These are phyloP conservation scores for Wickerhamiella kazuoi DNA, from an alignment of 805 yeast species.

Conservation along the genomic window DNA sequence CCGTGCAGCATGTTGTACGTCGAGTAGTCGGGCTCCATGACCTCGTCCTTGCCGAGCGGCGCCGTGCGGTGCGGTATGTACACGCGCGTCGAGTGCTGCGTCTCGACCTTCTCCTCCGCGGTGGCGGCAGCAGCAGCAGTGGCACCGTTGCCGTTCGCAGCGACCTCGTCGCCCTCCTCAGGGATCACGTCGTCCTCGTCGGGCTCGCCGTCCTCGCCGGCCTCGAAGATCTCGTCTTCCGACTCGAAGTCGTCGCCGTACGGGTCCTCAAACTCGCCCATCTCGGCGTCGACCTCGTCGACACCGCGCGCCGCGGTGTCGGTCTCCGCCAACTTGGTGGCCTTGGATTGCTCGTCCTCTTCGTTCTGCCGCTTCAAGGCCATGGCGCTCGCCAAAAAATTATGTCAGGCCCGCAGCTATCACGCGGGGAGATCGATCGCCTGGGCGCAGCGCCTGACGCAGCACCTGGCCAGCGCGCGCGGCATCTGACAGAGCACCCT, in stretches of 20 bases:
- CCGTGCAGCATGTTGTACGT: slow-evolving; percentile 95
- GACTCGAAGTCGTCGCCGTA: slow-evolving; percentile 76
- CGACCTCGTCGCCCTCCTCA: slow-evolving; percentile 28
- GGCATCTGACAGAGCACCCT: too few species aligned
- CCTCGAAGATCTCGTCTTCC: slow-evolving; percentile 55
- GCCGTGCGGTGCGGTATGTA: slow-evolving; percentile 78
- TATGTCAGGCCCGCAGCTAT: background rate
- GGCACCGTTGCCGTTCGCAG: slow-evolving; percentile 3
- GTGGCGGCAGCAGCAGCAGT: slow-evolving; percentile 17
- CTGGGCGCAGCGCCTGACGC: too few species aligned
- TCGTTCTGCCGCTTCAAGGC: slow-evolving; percentile 30
- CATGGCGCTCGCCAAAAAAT: background rate
- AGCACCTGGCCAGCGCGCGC: too few species aligned
- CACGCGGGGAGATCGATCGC: too few species aligned
- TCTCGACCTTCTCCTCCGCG: slow-evolving; percentile 19
- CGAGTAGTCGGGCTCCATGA: slow-evolving; percentile 86
- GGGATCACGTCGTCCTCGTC: slow-evolving; percentile 70
- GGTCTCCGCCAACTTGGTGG: slow-evolving; percentile 23
- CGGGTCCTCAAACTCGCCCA: slow-evolving; percentile 38
- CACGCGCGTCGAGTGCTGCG: slow-evolving; percentile 28
- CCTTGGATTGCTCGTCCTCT: slow-evolving; percentile 19
- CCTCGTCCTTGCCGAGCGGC: slow-evolving; percentile 91
- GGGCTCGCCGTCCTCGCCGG: slow-evolving; percentile 79
- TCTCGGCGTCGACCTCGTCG: slow-evolving; percentile 17
- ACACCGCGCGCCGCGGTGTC: slow-evolving; percentile 22